Conservation (phyloP, 257 asterid genomes). For the Solanum appendiculatum region DNA sequence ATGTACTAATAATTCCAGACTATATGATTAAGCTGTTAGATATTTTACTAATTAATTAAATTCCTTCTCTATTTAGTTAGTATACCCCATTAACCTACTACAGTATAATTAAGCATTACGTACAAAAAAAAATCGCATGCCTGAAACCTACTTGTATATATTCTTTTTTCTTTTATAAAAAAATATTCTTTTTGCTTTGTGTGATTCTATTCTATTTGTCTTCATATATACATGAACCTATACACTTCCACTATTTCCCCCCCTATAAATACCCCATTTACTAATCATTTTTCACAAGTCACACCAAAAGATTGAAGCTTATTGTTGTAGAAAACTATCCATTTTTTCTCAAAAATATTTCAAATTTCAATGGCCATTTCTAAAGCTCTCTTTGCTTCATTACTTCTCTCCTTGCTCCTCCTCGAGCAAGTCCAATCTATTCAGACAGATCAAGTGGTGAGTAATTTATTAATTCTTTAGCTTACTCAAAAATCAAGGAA, state of each 20-base stretch:
- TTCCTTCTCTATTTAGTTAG: not conserved
- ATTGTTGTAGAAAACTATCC: not conserved
- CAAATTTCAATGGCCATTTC: conserved; percentile 32
- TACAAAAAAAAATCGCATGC: conserved; percentile 9
- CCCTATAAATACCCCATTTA: conserved; percentile 1
- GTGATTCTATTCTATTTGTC: conserved; percentile 3
- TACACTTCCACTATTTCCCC: not conserved
- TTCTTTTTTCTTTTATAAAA: not conserved
- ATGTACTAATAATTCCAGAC: not conserved
- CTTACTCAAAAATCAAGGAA: too few relatives aligned
- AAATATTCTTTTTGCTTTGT: not conserved
- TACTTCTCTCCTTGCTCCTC: conserved; percentile 30
- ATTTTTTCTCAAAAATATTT: not conserved
- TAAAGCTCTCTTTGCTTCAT: conserved; percentile 22
- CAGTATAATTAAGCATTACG: not conserved
- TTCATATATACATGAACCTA: not conserved
- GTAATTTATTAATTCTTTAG: not conserved
- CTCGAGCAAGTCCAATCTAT: conserved; percentile 41
- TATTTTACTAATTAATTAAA: conserved; percentile 7
- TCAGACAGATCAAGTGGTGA: conserved; percentile 32
- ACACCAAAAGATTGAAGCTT: not conserved
- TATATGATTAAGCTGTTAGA: not conserved
- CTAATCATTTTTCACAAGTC: not conserved
- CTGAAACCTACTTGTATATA: conserved; percentile 14
- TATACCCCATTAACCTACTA: not conserved